Evolutionary conservation across 83 land plant species (phyloP), one percentile per base, ranked within the genome.

Genomic region (Thuja plicata): DNA sequence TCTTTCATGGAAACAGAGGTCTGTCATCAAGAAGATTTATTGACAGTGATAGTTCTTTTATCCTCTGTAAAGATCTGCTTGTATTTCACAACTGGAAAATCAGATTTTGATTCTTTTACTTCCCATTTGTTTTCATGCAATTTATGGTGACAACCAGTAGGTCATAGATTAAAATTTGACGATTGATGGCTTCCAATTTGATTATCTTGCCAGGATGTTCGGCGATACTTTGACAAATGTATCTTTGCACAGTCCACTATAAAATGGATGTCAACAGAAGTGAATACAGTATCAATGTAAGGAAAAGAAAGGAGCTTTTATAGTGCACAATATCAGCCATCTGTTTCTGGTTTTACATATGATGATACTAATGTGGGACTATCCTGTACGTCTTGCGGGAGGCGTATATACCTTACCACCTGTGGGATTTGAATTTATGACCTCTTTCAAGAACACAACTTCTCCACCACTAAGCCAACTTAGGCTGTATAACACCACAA

Each of bases 21-120:
- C 41, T 90, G 77, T 90, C 92, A 17, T 88, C 92, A 32, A 81
- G 83, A 76, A 77, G 78, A 66, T 78, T 92, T 35, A 90, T 92
- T 17, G 93, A 92, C 77, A 74, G 15, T 32, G 90, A 90, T 19
- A 90, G 93, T 84, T 27, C 88, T 21, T 92, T 92, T 82, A 91
- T 91, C 86, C 66, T 86, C 17, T 87, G 89, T 41, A 84, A 91
- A 9, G 92, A 88, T n/a, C 32, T 90, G n/a, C 34, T 79, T 41
- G 32, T 92, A 5, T 92, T 91, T 83, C 89, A 91, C 82, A 35
- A 92, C 66, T 32, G 92, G 90, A 30, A 73, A 40, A 40, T 50
- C 52, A 35, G 30, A 30, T 77, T 41, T 46, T 34, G 50, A 27
- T 84, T 46, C 90, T 66, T 60, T 50, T n/a, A 30, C 87, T 57